Evolutionary conservation across 1,284 basidiomycete species (phyloP).

Genomic region (Trichosporon asahii): DNA sequence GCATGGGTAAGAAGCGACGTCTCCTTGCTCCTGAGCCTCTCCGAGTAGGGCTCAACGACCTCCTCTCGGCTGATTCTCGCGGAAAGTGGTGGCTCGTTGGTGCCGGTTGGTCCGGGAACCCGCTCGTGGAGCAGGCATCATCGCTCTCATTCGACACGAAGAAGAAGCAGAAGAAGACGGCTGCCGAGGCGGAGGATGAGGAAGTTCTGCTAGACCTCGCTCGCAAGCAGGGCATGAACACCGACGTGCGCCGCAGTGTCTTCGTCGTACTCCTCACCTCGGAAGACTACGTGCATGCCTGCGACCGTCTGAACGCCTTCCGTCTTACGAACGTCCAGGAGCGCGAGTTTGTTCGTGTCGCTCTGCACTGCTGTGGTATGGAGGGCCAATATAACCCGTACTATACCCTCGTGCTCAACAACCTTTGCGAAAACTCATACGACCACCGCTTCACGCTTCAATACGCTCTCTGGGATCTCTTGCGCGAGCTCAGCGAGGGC

Average conservation of each 20-base stretch:
- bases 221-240: conserved; percentile 96
- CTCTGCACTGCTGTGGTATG: conserved; percentile 89
- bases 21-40: conserved; percentile 76
- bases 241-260: conserved; percentile 83
- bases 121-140: conserved; percentile 61
- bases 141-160: neutral
- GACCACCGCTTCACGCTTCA: conserved; percentile 89
- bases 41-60: conserved; percentile 76
- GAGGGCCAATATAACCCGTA: conserved; percentile 89
- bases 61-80: conserved; percentile 75
- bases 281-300: conserved; percentile 94
- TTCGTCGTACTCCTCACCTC: conserved; percentile 93
- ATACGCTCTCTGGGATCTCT: conserved; percentile 95
- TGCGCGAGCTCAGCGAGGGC: conserved; percentile 82
- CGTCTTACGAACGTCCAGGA: conserved; percentile 86
- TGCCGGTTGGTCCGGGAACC: conserved; percentile 91
- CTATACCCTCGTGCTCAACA: conserved; percentile 81
- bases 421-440: conserved; percentile 54
- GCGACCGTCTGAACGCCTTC: conserved; percentile 75
- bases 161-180: conserved; percentile 17
- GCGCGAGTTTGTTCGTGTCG: conserved; percentile 86
- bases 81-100: conserved; percentile 99
- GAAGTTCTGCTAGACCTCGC: conserved; percentile 72
- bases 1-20: conserved; percentile 70
- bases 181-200: conserved; percentile 47